Conservation (phyloP, 1,139 yeast species). For the Dujonia santamariae region DNA sequence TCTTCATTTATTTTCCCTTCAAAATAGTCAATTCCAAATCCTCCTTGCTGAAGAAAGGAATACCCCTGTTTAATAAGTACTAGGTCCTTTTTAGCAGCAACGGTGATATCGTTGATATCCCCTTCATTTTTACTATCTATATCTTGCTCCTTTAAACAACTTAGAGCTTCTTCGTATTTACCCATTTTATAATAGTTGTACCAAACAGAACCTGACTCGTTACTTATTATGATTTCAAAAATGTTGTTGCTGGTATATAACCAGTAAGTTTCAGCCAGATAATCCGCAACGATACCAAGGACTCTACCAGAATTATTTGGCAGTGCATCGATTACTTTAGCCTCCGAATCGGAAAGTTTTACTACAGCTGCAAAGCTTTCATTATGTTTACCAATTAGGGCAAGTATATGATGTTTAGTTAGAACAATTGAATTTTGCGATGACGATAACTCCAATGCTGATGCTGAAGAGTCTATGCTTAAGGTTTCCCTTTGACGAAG, state of each 20-base stretch:
- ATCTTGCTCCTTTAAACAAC: conserved; percentile 33
- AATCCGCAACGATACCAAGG: conserved; percentile 62
- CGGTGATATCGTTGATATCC: neutral
- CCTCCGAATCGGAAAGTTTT: conserved; percentile 4
- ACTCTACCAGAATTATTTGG: conserved; percentile 18
- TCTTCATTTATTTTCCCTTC: conserved; percentile 14
- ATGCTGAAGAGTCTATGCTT: neutral
- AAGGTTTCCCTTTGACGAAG: conserved; percentile 1
- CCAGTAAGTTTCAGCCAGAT: conserved; percentile 29
- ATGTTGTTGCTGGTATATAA: conserved; percentile 17
- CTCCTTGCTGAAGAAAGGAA: conserved; percentile 43
- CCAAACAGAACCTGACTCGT: conserved; percentile 80
- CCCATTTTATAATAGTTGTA: conserved; percentile 59
- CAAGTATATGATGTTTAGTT: conserved; percentile 6
- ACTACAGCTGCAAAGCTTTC: conserved; percentile 4
- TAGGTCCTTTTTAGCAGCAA: conserved; percentile 43
- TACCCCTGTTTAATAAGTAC: conserved; percentile 67
- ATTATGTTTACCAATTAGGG: conserved; percentile 4
- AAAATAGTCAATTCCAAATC: conserved; percentile 31
- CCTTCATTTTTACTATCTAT: neutral
- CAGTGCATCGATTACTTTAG: neutral
- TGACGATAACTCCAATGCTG: neutral
- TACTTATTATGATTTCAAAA: conserved; percentile 55
- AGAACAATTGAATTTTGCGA: neutral
- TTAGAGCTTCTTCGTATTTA: conserved; percentile 67